Base-by-base conservation (phyloP, 2,329 filamentous ascomycete genomes). In the Colletotrichum eremochloae region DNA sequence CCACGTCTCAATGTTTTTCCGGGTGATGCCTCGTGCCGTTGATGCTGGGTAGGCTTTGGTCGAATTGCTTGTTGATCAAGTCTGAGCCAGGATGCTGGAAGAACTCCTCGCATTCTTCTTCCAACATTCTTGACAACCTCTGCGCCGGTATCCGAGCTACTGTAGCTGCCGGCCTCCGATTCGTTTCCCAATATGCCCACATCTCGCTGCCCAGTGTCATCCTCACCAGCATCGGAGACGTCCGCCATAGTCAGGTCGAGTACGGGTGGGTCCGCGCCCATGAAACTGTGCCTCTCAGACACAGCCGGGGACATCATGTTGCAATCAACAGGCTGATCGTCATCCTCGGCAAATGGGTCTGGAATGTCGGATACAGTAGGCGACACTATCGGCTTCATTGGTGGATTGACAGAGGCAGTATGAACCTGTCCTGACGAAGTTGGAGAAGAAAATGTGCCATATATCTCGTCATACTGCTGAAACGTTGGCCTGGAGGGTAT, bases 51-150 rank as follows among this genome's bases (percentile, higher is more conserved):
- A 46, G 75, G 76, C 67, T 79, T 82, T 69, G 56, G 52, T 14
- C 69, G 74, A 14, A n/a, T 76, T 20, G 67, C 77, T 77, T 75
- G 76, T 80, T 88, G 86, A 76, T 91, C 89, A 33, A 92, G 79
- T 53, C 90, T 86, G 67, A 92, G 83, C 87, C 90, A 92, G 7
- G 90, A 92, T n/a, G 90, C 90, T 50, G 90, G 90, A 56, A 92
- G 83, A 9, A 92, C 90, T 31, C 90, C 90, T 65, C 85, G 85
- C 60, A 92, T 89, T 63, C 84, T 83, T 64, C 80, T 85, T 46
- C 82, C 82, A 68, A 83, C 69, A 38, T 64, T 81, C 29, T 76
- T 78, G 36, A 83, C 81, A 15, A 81, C 76, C 33, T 87, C 84
- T 2, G 81, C 81, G 4, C 85, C 86, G 62, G 81, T 84, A 46